Evolutionary conservation across 768 basidiomycete species (phyloP).

Genomic region (Pisolithus tinctorius): DNA sequence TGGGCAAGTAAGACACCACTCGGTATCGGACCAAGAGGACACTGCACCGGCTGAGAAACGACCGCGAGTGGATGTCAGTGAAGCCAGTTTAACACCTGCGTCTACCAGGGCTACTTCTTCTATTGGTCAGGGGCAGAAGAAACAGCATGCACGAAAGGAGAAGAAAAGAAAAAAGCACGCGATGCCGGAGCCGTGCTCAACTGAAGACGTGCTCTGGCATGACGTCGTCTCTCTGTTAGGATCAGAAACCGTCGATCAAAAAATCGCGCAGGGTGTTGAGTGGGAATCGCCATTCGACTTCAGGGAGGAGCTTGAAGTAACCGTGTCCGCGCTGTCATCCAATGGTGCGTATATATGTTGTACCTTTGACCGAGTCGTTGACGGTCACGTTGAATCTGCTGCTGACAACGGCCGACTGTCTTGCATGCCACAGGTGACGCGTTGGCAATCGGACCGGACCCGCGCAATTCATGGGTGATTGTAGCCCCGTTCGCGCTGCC

Average conservation of each 20-base stretch:
- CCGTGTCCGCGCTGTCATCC: slow-evolving; percentile 58
- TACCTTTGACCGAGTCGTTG: no score
- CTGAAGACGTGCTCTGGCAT: slow-evolving; percentile 68
- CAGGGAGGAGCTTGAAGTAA: slow-evolving; percentile 59
- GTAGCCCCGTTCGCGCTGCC: slow-evolving; percentile 81
- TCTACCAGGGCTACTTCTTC: background rate
- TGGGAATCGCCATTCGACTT: slow-evolving; percentile 54
- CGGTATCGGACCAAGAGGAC: slow-evolving; percentile 9
- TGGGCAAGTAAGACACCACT: slow-evolving; percentile 6
- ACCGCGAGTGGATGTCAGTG: slow-evolving; percentile 17
- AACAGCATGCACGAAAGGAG: background rate
- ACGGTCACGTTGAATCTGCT: no score
- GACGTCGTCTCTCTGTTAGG: slow-evolving; percentile 71
- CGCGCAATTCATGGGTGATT: slow-evolving; percentile 67
- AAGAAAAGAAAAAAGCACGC: slow-evolving; percentile 4
- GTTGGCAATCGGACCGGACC: slow-evolving; percentile 45
- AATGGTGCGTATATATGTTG: slow-evolving; percentile 35
- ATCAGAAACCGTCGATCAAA: slow-evolving; percentile 42
- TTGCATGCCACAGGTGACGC: slow-evolving; percentile 48
- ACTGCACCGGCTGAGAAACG: slow-evolving; percentile 25
- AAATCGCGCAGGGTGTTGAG: slow-evolving; percentile 42
- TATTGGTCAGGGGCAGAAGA: background rate
- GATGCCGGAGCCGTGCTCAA: slow-evolving; percentile 49
- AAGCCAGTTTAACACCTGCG: background rate
- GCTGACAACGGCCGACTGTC: no score